Conservation (phyloP, 2,329 filamentous ascomycete species). For the Zelopaecilomyces penicillatus region DNA sequence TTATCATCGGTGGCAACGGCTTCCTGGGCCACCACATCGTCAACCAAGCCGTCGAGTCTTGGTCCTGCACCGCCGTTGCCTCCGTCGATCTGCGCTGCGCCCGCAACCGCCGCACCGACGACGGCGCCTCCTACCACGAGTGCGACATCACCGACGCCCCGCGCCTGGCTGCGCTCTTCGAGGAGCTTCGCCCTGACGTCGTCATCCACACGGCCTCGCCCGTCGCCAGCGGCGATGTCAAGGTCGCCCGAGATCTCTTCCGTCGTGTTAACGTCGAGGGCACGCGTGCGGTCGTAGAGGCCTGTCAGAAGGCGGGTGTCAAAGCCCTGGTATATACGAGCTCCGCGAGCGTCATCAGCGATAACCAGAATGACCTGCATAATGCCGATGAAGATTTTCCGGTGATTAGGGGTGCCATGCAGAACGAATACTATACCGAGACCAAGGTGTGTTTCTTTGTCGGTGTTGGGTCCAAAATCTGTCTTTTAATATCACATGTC, state of each 20-base stretch:
- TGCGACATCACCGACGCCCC: constrained; percentile 66
- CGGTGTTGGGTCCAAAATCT: no score
- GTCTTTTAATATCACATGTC: no score
- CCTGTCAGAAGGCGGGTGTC: constrained; percentile 61
- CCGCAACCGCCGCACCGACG: constrained; percentile 53
- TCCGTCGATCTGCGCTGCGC: constrained; percentile 66
- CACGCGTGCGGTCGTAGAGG: constrained; percentile 68
- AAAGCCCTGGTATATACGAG: constrained; percentile 86
- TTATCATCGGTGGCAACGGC: constrained; percentile 76
- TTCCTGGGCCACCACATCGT: constrained; percentile 80
- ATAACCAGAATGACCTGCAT: constrained; percentile 68
- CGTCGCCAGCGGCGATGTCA: constrained; percentile 42
- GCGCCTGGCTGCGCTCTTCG: constrained; percentile 55
- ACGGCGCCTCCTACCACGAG: constrained; percentile 53
- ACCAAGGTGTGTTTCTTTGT: constrained; percentile 58
- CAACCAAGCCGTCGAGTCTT: constrained; percentile 54
- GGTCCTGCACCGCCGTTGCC: constrained; percentile 46
- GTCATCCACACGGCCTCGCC: constrained; percentile 89
- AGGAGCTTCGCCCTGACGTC: constrained; percentile 62
- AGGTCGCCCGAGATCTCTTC: constrained; percentile 54
- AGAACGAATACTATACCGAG: constrained; percentile 79
- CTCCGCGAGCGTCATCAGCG: constrained; percentile 77
- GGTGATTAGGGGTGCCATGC: constrained; percentile 59
- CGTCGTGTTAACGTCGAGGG: constrained; percentile 83
- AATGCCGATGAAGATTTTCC: constrained; percentile 83